phyloP scores from a whole-genome alignment of 2,329 filamentous ascomycete genomes.

The Ophiostoma piceae region DNA sequence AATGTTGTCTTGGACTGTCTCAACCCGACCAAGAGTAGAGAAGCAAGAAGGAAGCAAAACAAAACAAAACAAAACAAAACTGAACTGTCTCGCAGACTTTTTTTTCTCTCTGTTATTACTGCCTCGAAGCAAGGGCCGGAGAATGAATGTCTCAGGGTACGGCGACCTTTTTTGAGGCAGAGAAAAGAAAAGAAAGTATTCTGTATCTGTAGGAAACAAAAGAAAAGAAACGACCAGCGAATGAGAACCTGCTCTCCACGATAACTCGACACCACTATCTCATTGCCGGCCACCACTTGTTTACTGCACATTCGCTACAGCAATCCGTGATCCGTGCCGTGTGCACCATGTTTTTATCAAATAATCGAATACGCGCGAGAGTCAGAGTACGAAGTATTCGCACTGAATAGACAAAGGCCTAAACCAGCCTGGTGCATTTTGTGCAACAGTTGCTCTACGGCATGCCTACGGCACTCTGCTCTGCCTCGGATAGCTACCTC shows the following conservation, averaged over 20 bases:
- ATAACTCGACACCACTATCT: not conserved
- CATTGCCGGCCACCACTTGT: not conserved
- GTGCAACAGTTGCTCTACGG: not conserved
- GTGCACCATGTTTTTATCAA: not conserved
- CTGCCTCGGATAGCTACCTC: slow-evolving; percentile 1
- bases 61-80: not conserved
- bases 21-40: not conserved
- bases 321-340: not conserved
- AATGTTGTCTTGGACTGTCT: not conserved
- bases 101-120: not conserved
- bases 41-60: not conserved
- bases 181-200: not conserved
- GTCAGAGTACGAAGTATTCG: too few relatives aligned
- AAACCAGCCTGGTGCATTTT: not conserved
- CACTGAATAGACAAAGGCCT: not conserved
- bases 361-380: too few relatives aligned
- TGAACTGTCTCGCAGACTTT: slow-evolving; percentile 8
- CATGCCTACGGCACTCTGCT: not conserved
- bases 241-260: not conserved
- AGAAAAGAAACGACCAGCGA: not conserved
- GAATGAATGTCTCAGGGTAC: slow-evolving; percentile 1
- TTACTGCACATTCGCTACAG: not conserved
- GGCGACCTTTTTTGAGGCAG: not conserved
- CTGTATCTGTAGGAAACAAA: too few relatives aligned
- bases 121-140: not conserved